A percentile compares a stretch with the other conserved stretches of the same genome.
Evolutionary conservation across 306 rosid genomes (phyloP).

Genomic region (Gastrolobium bilobum): DNA sequence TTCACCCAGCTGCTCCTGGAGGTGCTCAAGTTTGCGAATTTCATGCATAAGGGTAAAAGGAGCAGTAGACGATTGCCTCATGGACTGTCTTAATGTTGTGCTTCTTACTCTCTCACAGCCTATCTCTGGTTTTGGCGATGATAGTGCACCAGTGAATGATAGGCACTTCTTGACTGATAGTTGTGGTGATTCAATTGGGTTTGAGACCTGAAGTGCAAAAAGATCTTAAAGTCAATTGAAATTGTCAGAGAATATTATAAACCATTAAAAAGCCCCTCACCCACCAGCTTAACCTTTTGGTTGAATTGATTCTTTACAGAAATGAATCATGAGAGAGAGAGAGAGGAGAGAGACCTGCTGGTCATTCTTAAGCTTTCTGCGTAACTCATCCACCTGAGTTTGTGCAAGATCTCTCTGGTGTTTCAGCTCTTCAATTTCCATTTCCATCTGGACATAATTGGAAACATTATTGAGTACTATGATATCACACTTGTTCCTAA

Average conservation of each 20-base stretch:
- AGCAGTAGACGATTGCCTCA: slow-evolving; percentile 95
- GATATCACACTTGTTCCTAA: slow-evolving; percentile 24
- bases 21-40: slow-evolving; percentile 98
- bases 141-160: slow-evolving; percentile 74
- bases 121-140: slow-evolving; percentile 65
- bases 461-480: slow-evolving; percentile 32
- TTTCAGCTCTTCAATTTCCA: slow-evolving; percentile 92
- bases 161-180: slow-evolving; percentile 90
- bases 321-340: slow-evolving; percentile 21
- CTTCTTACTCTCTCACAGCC: slow-evolving; percentile 69
- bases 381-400: slow-evolving; percentile 83
- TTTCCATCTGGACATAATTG: slow-evolving; percentile 79
- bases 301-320: too few species aligned
- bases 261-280: too few species aligned
- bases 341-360: slow-evolving; percentile 66
- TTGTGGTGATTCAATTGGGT: slow-evolving; percentile 64
- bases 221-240: slow-evolving; percentile 26
- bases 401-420: slow-evolving; percentile 94
- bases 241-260: too few species aligned
- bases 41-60: slow-evolving; percentile 99
- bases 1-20: slow-evolving; percentile 98
- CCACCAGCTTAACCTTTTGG: too few species aligned
- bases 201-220: slow-evolving; percentile 63
- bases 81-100: slow-evolving; percentile 80
- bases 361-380: slow-evolving; percentile 81